phyloP scores from a whole-genome alignment of 2,329 filamentous ascomycete species.

The Albifimbria verrucaria region DNA sequence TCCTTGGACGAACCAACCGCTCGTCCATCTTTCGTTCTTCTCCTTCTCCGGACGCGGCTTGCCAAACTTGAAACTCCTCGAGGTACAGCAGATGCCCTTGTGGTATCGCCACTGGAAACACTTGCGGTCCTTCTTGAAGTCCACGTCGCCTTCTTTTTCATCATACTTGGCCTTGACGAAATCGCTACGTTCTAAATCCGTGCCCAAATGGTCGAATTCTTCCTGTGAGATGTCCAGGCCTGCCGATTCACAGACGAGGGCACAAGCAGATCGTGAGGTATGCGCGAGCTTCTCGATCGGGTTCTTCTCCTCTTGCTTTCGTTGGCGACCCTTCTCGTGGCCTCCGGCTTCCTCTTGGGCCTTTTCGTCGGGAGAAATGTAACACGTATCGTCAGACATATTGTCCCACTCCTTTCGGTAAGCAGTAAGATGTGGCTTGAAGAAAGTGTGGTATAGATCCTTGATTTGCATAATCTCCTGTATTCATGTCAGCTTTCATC shows the following conservation, averaged over 20 bases:
- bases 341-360: slow-evolving; percentile 30
- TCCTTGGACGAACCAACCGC: slow-evolving; percentile 44
- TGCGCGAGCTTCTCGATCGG: slow-evolving; percentile 42
- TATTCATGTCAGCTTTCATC: slow-evolving; percentile 13
- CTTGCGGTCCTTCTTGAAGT: slow-evolving; percentile 27
- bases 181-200: slow-evolving; percentile 22
- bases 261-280: slow-evolving; percentile 43
- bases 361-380: slow-evolving; percentile 34
- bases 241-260: slow-evolving; percentile 43
- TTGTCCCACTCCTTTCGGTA: slow-evolving; percentile 51
- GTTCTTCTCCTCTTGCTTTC: slow-evolving; percentile 35
- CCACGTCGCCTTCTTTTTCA: slow-evolving; percentile 13
- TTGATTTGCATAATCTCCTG: slow-evolving; percentile 42
- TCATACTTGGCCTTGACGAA: slow-evolving; percentile 24
- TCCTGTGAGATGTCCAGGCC: slow-evolving; percentile 31
- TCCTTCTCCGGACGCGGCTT: slow-evolving; percentile 29
- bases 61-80: slow-evolving; percentile 41
- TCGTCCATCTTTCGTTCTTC: slow-evolving; percentile 31
- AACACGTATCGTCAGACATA: slow-evolving; percentile 44
- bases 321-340: slow-evolving; percentile 30
- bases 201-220: slow-evolving; percentile 25
- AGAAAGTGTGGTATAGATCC: slow-evolving; percentile 48
- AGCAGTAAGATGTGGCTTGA: slow-evolving; percentile 39
- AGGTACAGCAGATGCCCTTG: slow-evolving; percentile 40
- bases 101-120: slow-evolving; percentile 48